phyloP scores from a whole-genome alignment of 2,329 filamentous ascomycete species.

The Chaetomium olivaceum region DNA sequence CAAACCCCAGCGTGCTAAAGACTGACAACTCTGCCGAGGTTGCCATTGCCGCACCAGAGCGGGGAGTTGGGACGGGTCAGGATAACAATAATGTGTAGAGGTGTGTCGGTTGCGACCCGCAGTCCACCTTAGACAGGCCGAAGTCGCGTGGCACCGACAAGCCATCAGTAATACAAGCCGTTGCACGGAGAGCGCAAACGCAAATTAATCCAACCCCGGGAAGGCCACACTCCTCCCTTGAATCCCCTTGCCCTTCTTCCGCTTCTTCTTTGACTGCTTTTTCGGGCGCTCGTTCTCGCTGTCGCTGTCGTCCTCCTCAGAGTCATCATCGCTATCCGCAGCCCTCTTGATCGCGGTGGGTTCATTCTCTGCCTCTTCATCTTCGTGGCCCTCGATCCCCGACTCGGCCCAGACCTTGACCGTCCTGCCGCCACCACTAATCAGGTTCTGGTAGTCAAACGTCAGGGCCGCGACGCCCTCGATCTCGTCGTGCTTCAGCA shows the following conservation, averaged over 20 bases:
- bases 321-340: constrained; percentile 48
- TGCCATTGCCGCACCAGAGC: neutral
- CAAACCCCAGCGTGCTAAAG: neutral
- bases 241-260: constrained; percentile 37
- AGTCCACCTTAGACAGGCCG: neutral
- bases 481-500: constrained; percentile 77
- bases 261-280: constrained; percentile 38
- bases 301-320: constrained; percentile 50
- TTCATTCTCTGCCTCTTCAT: constrained; percentile 51
- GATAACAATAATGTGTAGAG: constrained; percentile 10
- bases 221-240: constrained; percentile 33
- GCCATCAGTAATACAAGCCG: constrained; percentile 1
- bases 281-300: constrained; percentile 38
- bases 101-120: constrained; percentile 6
- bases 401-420: constrained; percentile 88
- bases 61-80: neutral
- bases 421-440: constrained; percentile 81
- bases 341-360: constrained; percentile 49
- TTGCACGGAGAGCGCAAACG: neutral
- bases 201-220: constrained; percentile 38
- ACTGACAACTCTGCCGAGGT: neutral
- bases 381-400: constrained; percentile 47
- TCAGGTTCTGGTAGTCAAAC: constrained; percentile 84
- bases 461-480: constrained; percentile 80
- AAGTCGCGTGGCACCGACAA: constrained; percentile 1